Percentiles rank a stretch among this genome's conserved stretches.
These are phyloP conservation scores for Leccinum longicurvipes DNA, from an alignment of 768 basidiomycete genomes.

Conservation along the genomic window DNA sequence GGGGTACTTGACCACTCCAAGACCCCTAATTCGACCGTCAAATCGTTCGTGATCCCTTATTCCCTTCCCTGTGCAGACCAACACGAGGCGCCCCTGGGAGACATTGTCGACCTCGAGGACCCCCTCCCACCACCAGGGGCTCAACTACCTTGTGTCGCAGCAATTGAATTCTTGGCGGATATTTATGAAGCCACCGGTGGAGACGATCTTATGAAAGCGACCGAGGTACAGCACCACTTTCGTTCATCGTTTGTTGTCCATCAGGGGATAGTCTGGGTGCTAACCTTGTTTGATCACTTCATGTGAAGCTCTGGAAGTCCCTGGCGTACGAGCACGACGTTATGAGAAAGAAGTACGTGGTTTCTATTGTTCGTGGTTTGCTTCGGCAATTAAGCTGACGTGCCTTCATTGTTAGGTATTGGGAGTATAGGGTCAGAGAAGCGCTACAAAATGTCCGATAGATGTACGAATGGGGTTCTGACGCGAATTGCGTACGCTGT, in stretches of 20 bases:
- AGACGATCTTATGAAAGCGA: constrained; percentile 43
- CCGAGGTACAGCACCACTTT: constrained; percentile 38
- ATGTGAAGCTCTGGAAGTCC: constrained; percentile 60
- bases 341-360: constrained; percentile 70
- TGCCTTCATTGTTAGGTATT: constrained; percentile 50
- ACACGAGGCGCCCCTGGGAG: constrained; percentile 30
- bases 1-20: constrained; percentile 67
- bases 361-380: background rate
- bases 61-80: constrained; percentile 36
- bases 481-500: constrained; percentile 9
- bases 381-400: constrained; percentile 26
- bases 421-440: constrained; percentile 69
- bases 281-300: constrained; percentile 12
- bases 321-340: constrained; percentile 69
- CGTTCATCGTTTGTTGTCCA: background rate
- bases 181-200: constrained; percentile 58
- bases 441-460: constrained; percentile 31
- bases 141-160: constrained; percentile 71
- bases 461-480: constrained; percentile 10
- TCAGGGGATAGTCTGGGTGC: background rate
- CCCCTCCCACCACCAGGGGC: constrained; percentile 64
- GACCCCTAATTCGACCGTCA: constrained; percentile 53
- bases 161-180: constrained; percentile 86
- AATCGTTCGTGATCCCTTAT: constrained; percentile 65
- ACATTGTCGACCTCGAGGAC: constrained; percentile 70